Percentiles rank a stretch among this genome's conserved stretches.
Conservation (phyloP, 1,284 basidiomycete genomes). For the Trametes versicolor region DNA sequence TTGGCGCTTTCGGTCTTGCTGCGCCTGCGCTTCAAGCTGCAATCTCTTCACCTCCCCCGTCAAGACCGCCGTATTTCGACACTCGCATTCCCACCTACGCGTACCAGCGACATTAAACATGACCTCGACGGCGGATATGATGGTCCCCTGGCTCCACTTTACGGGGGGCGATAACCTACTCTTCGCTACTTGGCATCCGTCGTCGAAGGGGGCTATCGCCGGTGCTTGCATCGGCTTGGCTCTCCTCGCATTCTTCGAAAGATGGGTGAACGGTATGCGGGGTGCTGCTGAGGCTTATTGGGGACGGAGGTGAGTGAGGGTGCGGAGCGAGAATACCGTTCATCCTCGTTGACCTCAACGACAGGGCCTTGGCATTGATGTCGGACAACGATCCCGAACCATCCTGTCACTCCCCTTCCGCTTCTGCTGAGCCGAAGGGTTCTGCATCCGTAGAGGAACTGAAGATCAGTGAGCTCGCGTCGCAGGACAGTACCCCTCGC, state of each 20-base stretch:
- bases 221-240: conserved; percentile 80
- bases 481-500: conserved; percentile 6
- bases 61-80: neutral
- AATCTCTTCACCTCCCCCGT: neutral
- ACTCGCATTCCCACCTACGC: neutral
- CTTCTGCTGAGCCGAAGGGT: conserved; percentile 10
- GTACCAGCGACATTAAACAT: neutral
- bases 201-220: conserved; percentile 70
- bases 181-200: conserved; percentile 76
- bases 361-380: conserved; percentile 21
- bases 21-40: neutral
- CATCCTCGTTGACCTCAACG: neutral
- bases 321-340: neutral
- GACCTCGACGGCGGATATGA: conserved; percentile 44
- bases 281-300: conserved; percentile 63
- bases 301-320: conserved; percentile 60
- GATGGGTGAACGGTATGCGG: conserved; percentile 69
- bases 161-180: conserved; percentile 67
- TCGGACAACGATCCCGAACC: conserved; percentile 6
- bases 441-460: conserved; percentile 28
- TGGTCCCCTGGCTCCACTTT: conserved; percentile 77
- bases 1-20: conserved; percentile 3
- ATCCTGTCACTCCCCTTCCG: conserved; percentile 7
- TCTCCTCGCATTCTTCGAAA: conserved; percentile 71
- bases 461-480: conserved; percentile 21